Evolutionary conservation across 202 grass and related monocot genomes (phyloP), one percentile per base, ranked within the genome.

Genomic region (Panicum virgatum): DNA sequence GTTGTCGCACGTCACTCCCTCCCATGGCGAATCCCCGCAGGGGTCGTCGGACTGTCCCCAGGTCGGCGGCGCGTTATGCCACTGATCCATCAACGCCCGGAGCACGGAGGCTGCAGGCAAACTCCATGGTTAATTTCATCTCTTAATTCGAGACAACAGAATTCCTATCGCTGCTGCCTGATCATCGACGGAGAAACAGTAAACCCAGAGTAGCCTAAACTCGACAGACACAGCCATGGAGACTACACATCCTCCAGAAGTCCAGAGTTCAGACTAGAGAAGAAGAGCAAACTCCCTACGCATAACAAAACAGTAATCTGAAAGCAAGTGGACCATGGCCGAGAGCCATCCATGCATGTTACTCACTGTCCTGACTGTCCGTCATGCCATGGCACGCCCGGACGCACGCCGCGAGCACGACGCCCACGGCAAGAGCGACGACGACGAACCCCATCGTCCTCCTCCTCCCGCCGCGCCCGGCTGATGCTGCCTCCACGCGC

Each of bases 21-120:
- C 90, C 96, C 96, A 98, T 36, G 92, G 86, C 48, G 87, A 82
- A 12, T 40, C 83, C 7, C 86, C 90, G 40, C 96, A 98, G 7
- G 96, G 92, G 69, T 98, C 90, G 16, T 88, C 89, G 12, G 90
- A 90, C 79, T 87, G 85, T 9, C 87, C 87, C 96, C 96, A 98
- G 19, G 76, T 96, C 19, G 92, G 87, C 6, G 90, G 96, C 44
- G 34, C 36, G 87, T 90, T 90, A 79, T 93, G 82, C 96, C 96
- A 98, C 82, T 90, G 66, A 67, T 83, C 83, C 84, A 85, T 83
- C 70, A 98, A 66, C 79, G 92, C 93, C 43, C 82, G 82, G 8
- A 98, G 92, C 78, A 78, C 82, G 20, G 80, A 60, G 71, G 80
- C 96, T 98, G 87, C 64, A 83, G 9, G 34, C 12, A n/a, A 52